Percentiles rank a stretch among this genome's conserved stretches.
These are phyloP conservation scores for Aspergillus haitiensis DNA, from an alignment of 495 filamentous ascomycete species.

Conservation along the genomic window DNA sequence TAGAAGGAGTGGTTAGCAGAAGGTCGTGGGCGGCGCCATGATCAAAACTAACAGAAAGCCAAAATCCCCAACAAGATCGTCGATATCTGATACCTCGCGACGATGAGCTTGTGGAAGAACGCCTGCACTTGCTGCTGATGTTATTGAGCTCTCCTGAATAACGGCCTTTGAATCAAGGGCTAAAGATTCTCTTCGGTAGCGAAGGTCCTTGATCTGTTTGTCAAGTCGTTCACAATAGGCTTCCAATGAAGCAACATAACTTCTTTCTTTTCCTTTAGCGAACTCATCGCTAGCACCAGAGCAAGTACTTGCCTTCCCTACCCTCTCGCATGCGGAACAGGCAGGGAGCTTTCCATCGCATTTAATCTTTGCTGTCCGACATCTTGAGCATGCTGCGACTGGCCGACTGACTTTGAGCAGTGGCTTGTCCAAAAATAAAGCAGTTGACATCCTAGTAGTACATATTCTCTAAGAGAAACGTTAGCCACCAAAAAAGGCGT, in stretches of 20 bases:
- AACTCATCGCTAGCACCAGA: slow-evolving; percentile 95
- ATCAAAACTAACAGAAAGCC: slow-evolving; percentile 63
- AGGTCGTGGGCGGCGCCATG: too few species aligned
- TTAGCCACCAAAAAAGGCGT: slow-evolving; percentile 2
- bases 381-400: slow-evolving; percentile 89
- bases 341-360: slow-evolving; percentile 94
- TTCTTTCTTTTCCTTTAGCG: slow-evolving; percentile 88
- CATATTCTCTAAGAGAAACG: slow-evolving; percentile 22
- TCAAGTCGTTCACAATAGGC: slow-evolving; percentile 83
- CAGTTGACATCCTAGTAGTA: slow-evolving; percentile 29
- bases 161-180: slow-evolving; percentile 59
- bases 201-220: slow-evolving; percentile 60
- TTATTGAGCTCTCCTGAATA: slow-evolving; percentile 56
- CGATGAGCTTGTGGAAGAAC: slow-evolving; percentile 38
- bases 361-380: slow-evolving; percentile 89
- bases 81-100: slow-evolving; percentile 71
- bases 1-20: slow-evolving; percentile 34
- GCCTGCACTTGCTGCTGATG: slow-evolving; percentile 42
- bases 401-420: slow-evolving; percentile 85
- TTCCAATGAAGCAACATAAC: slow-evolving; percentile 91
- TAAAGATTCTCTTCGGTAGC: slow-evolving; percentile 57
- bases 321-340: slow-evolving; percentile 88
- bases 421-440: slow-evolving; percentile 64
- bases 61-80: slow-evolving; percentile 78
- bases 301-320: slow-evolving; percentile 75